Conservation (phyloP, 768 basidiomycete genomes). For the Naematelia encephala region DNA sequence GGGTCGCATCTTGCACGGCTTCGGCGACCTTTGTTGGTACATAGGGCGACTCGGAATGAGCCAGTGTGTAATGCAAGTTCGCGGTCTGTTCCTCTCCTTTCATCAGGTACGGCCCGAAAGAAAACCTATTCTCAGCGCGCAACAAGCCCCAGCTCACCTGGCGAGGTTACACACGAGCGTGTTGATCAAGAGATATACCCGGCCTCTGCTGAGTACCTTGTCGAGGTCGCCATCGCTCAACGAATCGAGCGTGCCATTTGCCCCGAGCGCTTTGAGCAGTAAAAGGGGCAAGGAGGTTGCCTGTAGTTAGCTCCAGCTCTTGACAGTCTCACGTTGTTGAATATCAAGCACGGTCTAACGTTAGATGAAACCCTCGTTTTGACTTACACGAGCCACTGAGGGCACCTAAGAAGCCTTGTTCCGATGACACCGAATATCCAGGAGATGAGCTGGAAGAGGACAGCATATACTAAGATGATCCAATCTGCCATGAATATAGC, state of each 20-base stretch:
- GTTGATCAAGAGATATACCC: slow-evolving; percentile 49
- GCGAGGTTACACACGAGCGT: slow-evolving; percentile 47
- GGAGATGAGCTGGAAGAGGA: slow-evolving; percentile 45
- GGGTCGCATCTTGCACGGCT: slow-evolving; percentile 2
- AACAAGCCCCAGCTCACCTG: slow-evolving; percentile 8
- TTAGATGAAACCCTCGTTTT: not conserved
- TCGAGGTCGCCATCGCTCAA: slow-evolving; percentile 27
- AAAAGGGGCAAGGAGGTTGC: slow-evolving; percentile 46
- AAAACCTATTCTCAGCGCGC: slow-evolving; percentile 16
- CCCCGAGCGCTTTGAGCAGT: slow-evolving; percentile 39
- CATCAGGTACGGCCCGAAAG: slow-evolving; percentile 35
- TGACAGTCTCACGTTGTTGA: slow-evolving; percentile 42
- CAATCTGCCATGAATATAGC: slow-evolving; percentile 29
- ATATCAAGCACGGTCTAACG: slow-evolving; percentile 45
- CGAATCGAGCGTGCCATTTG: slow-evolving; percentile 41
- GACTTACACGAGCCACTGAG: slow-evolving; percentile 42
- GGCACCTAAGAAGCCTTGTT: slow-evolving; percentile 24
- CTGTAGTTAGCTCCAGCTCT: not conserved
- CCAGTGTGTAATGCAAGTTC: slow-evolving; percentile 15
- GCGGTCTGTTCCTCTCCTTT: slow-evolving; percentile 19
- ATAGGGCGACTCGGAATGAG: slow-evolving; percentile 29
- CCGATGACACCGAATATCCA: slow-evolving; percentile 34
- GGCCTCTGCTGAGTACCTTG: slow-evolving; percentile 31
- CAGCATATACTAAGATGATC: slow-evolving; percentile 42
- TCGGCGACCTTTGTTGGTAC: slow-evolving; percentile 14